Base-by-base conservation (phyloP, 441 rosid genomes). In the Pelargonium myrrhifolium region DNA sequence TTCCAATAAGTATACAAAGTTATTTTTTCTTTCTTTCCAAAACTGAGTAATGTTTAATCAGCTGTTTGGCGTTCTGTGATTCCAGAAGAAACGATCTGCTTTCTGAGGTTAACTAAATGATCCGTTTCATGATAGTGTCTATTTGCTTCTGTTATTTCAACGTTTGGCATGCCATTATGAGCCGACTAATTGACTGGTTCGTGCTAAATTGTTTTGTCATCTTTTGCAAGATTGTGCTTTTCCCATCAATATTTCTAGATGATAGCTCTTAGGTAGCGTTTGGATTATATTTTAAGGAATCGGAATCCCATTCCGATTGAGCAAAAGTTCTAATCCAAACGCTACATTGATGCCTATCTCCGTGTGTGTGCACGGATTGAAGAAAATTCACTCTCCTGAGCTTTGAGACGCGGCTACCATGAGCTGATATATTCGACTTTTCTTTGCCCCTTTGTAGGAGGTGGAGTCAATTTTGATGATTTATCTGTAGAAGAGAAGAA, bases 401-500 rank as follows among this genome's bases (percentile, higher is more conserved):
- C 56, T 15, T 51, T 6, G 9, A 1, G 4, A 6, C 39, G 7
- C 39, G 3, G 20, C 20, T 58, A 20, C 9, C 9, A 28, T 3
- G 62, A 66, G 73, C 56, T 75, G 66, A 76, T 72, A 22, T 26
- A 37, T 65, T 59, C 55, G 14, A 2, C n/a, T 37, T 15, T 51
- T 8, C 56, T 58, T 43, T 64, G 62, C 18, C 14, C 28, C 55
- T 67, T n/a, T 71, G 67, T 77, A 87, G 96, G 91, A 65, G 83
- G 74, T 43, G 79, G 78, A 66, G 69, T 88, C 18, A 80, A 72
- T 76, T 75, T 85, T 45, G 85, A 88, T 55, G 91, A 91, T 73
- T 75, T 94, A 51, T 83, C 91, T 71, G 71, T 68, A 64, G 89
- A 89, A 71, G 97, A 83, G 84, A 87, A 80, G 81, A 94, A 83